phyloP scores from a whole-genome alignment of 345 rosid genomes.

The Arabidopsis suecica region DNA sequence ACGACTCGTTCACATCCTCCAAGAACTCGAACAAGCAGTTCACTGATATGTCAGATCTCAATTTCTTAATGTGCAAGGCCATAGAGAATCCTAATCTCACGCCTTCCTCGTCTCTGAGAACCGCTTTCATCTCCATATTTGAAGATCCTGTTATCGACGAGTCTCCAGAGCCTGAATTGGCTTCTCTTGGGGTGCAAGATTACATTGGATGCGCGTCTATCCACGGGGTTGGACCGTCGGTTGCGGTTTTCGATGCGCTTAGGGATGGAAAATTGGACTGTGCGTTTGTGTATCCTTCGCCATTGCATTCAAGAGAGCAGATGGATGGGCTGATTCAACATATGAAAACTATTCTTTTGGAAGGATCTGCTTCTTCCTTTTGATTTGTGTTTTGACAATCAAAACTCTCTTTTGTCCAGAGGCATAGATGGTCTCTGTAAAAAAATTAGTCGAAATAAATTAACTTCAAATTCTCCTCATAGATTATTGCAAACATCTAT shows the following conservation, averaged over 20 bases:
- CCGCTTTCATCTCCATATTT: conserved; percentile 69
- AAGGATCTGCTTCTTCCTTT: conserved; percentile 35
- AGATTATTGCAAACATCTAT: not conserved
- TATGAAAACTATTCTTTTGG: conserved; percentile 62
- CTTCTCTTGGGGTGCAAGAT: conserved; percentile 55
- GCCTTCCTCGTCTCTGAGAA: conserved; percentile 65
- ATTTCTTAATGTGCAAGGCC: conserved; percentile 81
- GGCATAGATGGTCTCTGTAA: not conserved
- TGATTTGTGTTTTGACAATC: conserved; percentile 11
- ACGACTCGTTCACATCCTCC: conserved; percentile 53
- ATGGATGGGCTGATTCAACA: conserved; percentile 57
- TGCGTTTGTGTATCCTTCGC: conserved; percentile 71
- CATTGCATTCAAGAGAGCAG: conserved; percentile 82
- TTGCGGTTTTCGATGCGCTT: conserved; percentile 68
- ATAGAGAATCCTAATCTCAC: conserved; percentile 79
- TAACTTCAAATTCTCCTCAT: not conserved
- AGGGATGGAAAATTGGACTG: conserved; percentile 69
- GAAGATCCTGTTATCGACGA: conserved; percentile 65
- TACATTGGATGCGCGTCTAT: conserved; percentile 69
- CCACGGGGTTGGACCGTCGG: conserved; percentile 75
- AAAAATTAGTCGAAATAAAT: not conserved
- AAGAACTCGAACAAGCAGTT: conserved; percentile 74
- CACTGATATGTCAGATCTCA: conserved; percentile 78
- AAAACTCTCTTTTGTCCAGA: conserved; percentile 10
- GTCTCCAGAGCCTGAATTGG: conserved; percentile 29